Evolutionary conservation across 768 basidiomycete genomes (phyloP), one percentile per base, ranked within the genome.

Genomic region (Phallus indusiatus): DNA sequence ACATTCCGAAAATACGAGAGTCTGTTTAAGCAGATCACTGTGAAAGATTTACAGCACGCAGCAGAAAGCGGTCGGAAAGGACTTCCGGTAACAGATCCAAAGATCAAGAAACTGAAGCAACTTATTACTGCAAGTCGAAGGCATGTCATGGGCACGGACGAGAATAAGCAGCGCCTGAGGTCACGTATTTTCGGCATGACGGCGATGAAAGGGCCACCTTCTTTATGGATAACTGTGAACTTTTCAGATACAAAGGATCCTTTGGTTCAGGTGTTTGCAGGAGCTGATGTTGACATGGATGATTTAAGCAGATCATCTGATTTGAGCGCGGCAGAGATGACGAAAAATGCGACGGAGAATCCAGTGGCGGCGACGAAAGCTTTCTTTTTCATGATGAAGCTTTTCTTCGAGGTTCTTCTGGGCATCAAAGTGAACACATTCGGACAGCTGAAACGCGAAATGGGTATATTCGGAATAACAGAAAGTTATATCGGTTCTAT

Each of bases 201-300:
- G n/a, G 66, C 64, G 1, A 21, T 74, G 0, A 20, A 62, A 22
- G 67, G 67, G 16, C 71, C 73, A 1, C 75, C 76, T 0, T 62
- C 54, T 1, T 24, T 79, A 0, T 80, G 78, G 78, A 61, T 74
- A 1, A 80, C 78, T 0, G 68, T 80, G 2, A 78, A 78, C 60
- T 75, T 73, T 0, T 55, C 63, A 0, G 75, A 79, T 59, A 53
- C 71, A 0, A 70, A 75, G 35, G 75, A 78, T 61, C 78, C 77
- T 0, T 69, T 78, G 21, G 75, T 72, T 0, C 77, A 79, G 55
- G 68, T 80, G 0, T 53, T 67, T 16, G 54, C 60, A 0, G 64
- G 67, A 0, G 53, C 61, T 9, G 58, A 66, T 37, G 55, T 64
- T 20, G 18, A 57, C 6, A 10, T 66, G 1, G 64, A 64, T 9